Evolutionary conservation across 148 eudicot genomes (phyloP).

Genomic region (Pouteria glomerata): DNA sequence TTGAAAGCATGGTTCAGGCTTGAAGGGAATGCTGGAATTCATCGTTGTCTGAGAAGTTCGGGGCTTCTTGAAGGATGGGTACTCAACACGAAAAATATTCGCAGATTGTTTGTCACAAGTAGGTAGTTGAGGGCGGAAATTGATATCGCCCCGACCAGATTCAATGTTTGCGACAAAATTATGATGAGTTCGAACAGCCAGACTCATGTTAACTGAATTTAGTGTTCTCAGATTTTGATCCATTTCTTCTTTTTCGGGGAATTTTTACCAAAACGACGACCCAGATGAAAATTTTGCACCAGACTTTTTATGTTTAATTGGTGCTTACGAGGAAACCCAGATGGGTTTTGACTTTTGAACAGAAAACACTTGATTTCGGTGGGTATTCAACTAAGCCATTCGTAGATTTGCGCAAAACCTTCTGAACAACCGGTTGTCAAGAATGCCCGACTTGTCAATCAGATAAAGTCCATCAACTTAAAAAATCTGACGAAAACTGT

Average conservation of each 20-base stretch:
- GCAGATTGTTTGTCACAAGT: neutral
- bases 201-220: neutral
- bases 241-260: neutral
- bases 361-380: neutral
- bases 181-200: neutral
- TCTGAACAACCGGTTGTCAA: neutral
- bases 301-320: too few species aligned
- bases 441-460: neutral
- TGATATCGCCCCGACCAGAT: neutral
- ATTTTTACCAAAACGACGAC: neutral
- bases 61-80: slow-evolving; percentile 15
- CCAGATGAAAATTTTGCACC: neutral
- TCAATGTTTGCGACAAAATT: neutral
- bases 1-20: slow-evolving; percentile 12
- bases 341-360: neutral
- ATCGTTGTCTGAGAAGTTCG: slow-evolving; percentile 10
- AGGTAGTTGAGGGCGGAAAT: neutral
- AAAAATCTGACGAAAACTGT: neutral
- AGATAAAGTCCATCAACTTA: neutral
- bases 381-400: neutral
- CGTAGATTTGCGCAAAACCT: neutral
- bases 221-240: neutral
- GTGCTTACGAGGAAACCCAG: neutral
- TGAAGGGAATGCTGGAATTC: slow-evolving; percentile 11
- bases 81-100: neutral